These are phyloP conservation scores for Rhynchosporium graminicola DNA, from an alignment of 2,329 filamentous ascomycete species.

Conservation along the genomic window DNA sequence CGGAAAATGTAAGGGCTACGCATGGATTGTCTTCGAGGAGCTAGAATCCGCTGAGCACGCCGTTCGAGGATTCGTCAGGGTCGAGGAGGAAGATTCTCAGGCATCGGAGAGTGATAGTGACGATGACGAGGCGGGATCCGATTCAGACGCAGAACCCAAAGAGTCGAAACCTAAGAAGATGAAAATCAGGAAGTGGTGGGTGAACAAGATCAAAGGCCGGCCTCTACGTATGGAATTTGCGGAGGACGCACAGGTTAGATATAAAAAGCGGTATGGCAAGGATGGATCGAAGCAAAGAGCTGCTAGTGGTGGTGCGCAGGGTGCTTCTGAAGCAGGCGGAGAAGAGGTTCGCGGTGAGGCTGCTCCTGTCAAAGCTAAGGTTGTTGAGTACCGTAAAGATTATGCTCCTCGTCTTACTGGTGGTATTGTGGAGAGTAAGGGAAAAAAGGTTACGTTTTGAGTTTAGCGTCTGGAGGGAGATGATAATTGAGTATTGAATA, in stretches of 20 bases:
- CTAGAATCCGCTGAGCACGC: slow-evolving; percentile 72
- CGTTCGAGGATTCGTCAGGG: slow-evolving; percentile 78
- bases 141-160: slow-evolving; percentile 37
- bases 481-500: slow-evolving; percentile 2
- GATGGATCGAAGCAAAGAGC: slow-evolving; percentile 51
- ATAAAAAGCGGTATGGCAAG: slow-evolving; percentile 92
- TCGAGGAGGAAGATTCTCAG: slow-evolving; percentile 54
- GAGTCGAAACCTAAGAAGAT: slow-evolving; percentile 62
- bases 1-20: slow-evolving; percentile 97
- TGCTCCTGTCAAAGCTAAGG: slow-evolving; percentile 38
- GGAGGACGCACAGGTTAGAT: slow-evolving; percentile 84
- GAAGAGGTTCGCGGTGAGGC: slow-evolving; percentile 34
- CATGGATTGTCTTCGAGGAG: slow-evolving; percentile 89
- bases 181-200: slow-evolving; percentile 74
- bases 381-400: slow-evolving; percentile 49
- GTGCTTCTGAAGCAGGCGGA: slow-evolving; percentile 32
- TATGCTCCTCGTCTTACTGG: slow-evolving; percentile 68
- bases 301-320: slow-evolving; percentile 15
- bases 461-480: slow-evolving; percentile 1
- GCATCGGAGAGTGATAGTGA: slow-evolving; percentile 34
- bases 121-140: slow-evolving; percentile 35
- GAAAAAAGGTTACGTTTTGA: slow-evolving; percentile 83
- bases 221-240: slow-evolving; percentile 88
- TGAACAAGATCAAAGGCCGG: slow-evolving; percentile 80
- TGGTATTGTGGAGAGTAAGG: slow-evolving; percentile 74